Evolutionary conservation across 1,284 basidiomycete species (phyloP).

Genomic region (Rhodotorula sp.): DNA sequence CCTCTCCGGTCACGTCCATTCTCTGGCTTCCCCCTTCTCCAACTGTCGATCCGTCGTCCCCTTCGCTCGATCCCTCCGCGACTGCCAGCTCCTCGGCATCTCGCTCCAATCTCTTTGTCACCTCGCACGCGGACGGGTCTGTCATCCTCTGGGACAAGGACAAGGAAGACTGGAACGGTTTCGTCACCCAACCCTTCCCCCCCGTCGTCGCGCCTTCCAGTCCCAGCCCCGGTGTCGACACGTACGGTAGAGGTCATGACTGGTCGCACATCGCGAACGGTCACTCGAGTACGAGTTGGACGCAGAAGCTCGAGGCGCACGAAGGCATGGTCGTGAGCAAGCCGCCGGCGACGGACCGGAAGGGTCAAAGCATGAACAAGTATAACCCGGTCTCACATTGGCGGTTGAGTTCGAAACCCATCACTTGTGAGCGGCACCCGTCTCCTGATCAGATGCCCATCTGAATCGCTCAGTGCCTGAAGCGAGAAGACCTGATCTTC

Average conservation of each 20-base stretch:
- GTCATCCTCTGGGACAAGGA: conserved; percentile 85
- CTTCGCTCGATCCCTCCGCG: not conserved
- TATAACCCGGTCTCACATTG: conserved; percentile 73
- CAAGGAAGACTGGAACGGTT: conserved; percentile 62
- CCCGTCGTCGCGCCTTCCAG: not conserved
- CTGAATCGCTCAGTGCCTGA: too few species aligned
- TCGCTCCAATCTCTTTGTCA: conserved; percentile 67
- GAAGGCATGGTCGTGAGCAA: conserved; percentile 70
- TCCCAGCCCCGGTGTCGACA: not conserved
- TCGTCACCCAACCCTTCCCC: conserved; percentile 7
- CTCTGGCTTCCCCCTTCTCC: conserved; percentile 71
- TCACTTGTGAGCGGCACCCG: conserved; percentile 62
- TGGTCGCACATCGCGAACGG: not conserved
- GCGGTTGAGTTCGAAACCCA: conserved; percentile 56
- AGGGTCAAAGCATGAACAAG: conserved; percentile 60
- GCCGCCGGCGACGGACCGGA: conserved; percentile 58
- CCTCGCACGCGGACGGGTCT: conserved; percentile 85
- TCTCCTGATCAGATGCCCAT: not conserved
- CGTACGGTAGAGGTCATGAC: not conserved
- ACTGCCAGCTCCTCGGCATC: not conserved
- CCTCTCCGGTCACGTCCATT: conserved; percentile 74
- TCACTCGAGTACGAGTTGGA: not conserved
- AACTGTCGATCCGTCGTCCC: conserved; percentile 44
- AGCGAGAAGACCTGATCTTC: too few species aligned
- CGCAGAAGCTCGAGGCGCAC: conserved; percentile 1